Base-by-base conservation (phyloP, 352 stramenopile genomes). In the Phytophthora podocarpi region DNA sequence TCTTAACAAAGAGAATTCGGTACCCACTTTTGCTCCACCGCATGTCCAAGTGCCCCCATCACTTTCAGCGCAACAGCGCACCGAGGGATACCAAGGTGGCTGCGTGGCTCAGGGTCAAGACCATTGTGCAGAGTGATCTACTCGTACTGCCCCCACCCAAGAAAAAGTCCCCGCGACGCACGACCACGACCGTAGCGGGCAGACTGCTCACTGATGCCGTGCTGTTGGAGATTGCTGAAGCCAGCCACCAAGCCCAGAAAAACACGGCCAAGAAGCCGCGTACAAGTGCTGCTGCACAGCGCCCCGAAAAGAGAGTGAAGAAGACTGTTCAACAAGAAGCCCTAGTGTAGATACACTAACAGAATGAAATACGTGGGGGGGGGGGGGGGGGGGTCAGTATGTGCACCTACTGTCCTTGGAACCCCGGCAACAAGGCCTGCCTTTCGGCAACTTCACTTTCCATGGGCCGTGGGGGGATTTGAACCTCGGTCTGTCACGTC, bases 11-110 rank as follows among this genome's bases (percentile, higher is more conserved):
- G n/a, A n/a, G n/a, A n/a, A n/a, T n/a, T n/a, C n/a, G n/a, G n/a
- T n/a, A n/a, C 34, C 48, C 52, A 20, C 39, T 41, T n/a, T 64
- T 52, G 24, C 45, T 59, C 6, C 37, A 11, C 12, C 34, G 28
- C 13, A 58, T 57, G 48, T 12, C 12, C 10, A 35, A 49, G 7
- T 23, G 26, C 13, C 31, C 34, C 5, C 16, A n/a, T 11, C 18
- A 32, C 13, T 53, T 40, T 16, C 30, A 53, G 32, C 16, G 46
- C 7, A 53, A 53, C 10, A 31, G 46, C 3, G 23, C 20, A 7
- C 20, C 31, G 2, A 26, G 12, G 7, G 28, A 20, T n/a, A 10
- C 15, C 3, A 53, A 41, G 31, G 18, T 31, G 8, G 18, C 46
- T 4, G 28, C 16, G 11, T 53, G 46, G 20, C 13, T 53, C n/a